Evolutionary conservation across 305 asterid genomes (phyloP).

Genomic region (Fraxinus nigra): DNA sequence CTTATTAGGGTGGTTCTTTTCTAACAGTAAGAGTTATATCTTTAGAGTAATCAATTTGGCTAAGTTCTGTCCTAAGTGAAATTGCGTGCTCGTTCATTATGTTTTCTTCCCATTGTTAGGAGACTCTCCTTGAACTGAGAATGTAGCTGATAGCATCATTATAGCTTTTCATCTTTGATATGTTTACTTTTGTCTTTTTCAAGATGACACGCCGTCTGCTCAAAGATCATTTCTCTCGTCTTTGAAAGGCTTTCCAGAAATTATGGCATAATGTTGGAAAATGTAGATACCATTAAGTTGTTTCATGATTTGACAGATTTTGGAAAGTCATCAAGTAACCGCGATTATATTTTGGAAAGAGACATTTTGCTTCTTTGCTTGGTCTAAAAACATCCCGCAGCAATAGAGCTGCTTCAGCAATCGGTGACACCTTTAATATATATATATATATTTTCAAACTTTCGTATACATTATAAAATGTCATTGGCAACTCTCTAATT

Average conservation of each 20-base stretch:
- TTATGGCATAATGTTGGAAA: conserved; percentile 36
- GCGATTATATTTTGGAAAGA: conserved; percentile 88
- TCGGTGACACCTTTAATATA: conserved; percentile 20
- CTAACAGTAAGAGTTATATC: neutral
- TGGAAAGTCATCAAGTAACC: conserved; percentile 83
- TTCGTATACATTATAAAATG: neutral
- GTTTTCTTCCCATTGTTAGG: neutral
- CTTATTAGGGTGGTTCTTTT: neutral
- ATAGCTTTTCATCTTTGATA: neutral
- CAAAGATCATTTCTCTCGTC: conserved; percentile 74
- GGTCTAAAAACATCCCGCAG: conserved; percentile 55
- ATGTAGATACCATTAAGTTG: conserved; percentile 48
- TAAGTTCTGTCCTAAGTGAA: neutral
- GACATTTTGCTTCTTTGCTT: conserved; percentile 59
- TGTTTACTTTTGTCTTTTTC: conserved; percentile 28
- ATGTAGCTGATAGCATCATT: neutral
- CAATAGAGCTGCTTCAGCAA: conserved; percentile 50
- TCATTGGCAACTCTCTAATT: neutral
- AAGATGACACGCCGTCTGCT: conserved; percentile 90
- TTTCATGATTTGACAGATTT: conserved; percentile 79
- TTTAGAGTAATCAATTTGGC: neutral
- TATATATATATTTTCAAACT: neutral
- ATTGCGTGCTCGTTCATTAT: neutral
- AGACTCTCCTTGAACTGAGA: neutral
- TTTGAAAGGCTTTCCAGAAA: conserved; percentile 50